Base-by-base conservation (phyloP, 805 yeast genomes). In the Hanseniaspora thailandica region DNA sequence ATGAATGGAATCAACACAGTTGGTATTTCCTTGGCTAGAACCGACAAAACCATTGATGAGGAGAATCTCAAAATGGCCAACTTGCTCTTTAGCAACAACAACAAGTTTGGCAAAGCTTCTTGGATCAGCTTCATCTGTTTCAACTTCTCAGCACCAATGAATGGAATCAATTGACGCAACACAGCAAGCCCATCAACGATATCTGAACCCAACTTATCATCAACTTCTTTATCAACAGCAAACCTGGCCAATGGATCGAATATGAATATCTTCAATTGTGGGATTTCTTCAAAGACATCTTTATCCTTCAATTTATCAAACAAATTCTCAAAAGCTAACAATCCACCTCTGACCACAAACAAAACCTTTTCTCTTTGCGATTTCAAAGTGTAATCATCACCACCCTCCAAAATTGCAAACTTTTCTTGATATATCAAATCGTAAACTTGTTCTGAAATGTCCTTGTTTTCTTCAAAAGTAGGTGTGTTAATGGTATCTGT, bases 401-500 rank as follows among this genome's bases (percentile, higher is more conserved):
- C 74, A 19, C 46, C 46, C 2, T 43, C 46, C 5, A 82, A 78
- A 56, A 79, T 82, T 1, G 79, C 67, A 47, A 73, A 73, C 1
- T 82, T 78, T 58, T 86, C 94, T 59, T 87, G 96, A 60, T 86
- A 86, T 53, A 78, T 72, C 59, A 88, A 72, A 1, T 96, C 86
- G 51, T 89, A 68, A 12, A 90, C 82, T 13, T 70, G 69, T 44
- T 76, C 78, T 17, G 67, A 72, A 54, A 74, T 70, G 13, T 68
- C 66, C 36, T 76, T 75, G 59, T 85, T 84, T 44, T 84, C 81
- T 15, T 73, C 72, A 62, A 86, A 93, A 61, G 87, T 97, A 2
- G 98, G 98, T 31, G 90, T 96, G 63, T 89, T 97, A 3, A 93
- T 78, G 0, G 96, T 87, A 64, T 90, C 98, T 31, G 89, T 96